phyloP scores from a whole-genome alignment of 2,329 filamentous ascomycete species.

The Didymella sp. region DNA sequence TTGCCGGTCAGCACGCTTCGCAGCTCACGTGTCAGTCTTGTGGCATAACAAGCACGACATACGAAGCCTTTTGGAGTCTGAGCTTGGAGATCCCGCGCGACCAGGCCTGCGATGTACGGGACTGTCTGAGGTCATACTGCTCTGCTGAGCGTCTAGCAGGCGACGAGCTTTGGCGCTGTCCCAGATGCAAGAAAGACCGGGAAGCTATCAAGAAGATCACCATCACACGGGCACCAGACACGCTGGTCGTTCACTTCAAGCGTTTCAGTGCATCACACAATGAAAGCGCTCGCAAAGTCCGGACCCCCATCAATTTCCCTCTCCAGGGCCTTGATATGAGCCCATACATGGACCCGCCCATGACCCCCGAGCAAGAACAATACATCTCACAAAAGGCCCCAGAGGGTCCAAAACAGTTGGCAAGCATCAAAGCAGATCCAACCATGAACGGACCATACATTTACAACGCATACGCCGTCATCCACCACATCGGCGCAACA shows the following conservation, averaged over 20 bases:
- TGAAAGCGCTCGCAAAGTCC: constrained; percentile 69
- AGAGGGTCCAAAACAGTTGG: constrained; percentile 38
- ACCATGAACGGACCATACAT: constrained; percentile 65
- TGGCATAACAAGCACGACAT: constrained; percentile 68
- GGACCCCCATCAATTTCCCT: constrained; percentile 76
- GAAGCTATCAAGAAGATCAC: constrained; percentile 74
- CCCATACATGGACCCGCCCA: constrained; percentile 64
- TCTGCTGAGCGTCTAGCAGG: constrained; percentile 71
- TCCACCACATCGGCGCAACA: constrained; percentile 74
- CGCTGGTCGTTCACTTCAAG: constrained; percentile 80
- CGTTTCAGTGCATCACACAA: constrained; percentile 67
- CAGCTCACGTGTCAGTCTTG: constrained; percentile 68
- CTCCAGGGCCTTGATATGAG: constrained; percentile 71
- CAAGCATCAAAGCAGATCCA: constrained; percentile 48
- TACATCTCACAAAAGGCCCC: constrained; percentile 37
- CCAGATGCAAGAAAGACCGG: constrained; percentile 72
- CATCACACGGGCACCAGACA: constrained; percentile 78
- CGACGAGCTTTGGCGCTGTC: constrained; percentile 75
- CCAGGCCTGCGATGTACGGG: constrained; percentile 67
- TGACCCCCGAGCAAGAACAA: constrained; percentile 49
- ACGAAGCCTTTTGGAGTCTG: constrained; percentile 74
- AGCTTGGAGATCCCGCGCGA: constrained; percentile 72
- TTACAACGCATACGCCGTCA: constrained; percentile 87
- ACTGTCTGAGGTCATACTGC: constrained; percentile 74
- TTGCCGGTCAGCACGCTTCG: constrained; percentile 74